Percentiles rank a stretch among this genome's conserved stretches.
Conservation (phyloP, 2,329 filamentous ascomycete genomes). For the Botrytis squamosa region DNA sequence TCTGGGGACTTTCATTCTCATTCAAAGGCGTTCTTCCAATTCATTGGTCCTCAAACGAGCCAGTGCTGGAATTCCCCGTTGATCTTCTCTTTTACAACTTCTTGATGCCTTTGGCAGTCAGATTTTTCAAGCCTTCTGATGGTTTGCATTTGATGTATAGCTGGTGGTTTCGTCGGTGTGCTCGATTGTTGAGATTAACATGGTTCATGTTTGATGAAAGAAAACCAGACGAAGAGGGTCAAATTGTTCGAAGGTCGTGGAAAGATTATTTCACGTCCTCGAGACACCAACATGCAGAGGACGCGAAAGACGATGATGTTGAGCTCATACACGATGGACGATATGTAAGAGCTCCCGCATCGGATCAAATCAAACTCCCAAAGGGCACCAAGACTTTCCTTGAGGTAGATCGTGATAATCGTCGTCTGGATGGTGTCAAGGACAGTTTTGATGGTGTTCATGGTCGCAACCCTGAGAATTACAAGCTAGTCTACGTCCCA, state of each 20-base stretch:
- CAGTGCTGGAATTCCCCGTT: slow-evolving; percentile 89
- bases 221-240: slow-evolving; percentile 76
- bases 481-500: slow-evolving; percentile 71
- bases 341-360: slow-evolving; percentile 90
- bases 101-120: slow-evolving; percentile 82
- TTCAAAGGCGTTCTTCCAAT: slow-evolving; percentile 78
- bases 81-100: slow-evolving; percentile 97
- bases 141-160: slow-evolving; percentile 81
- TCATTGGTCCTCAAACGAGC: slow-evolving; percentile 89
- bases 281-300: slow-evolving; percentile 40
- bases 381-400: slow-evolving; percentile 82
- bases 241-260: slow-evolving; percentile 61
- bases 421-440: slow-evolving; percentile 58
- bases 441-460: slow-evolving; percentile 57
- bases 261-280: slow-evolving; percentile 47
- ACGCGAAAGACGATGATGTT: slow-evolving; percentile 46
- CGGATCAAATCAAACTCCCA: slow-evolving; percentile 90
- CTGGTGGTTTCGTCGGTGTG: slow-evolving; percentile 95
- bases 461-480: slow-evolving; percentile 48
- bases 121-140: slow-evolving; percentile 81
- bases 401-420: slow-evolving; percentile 66
- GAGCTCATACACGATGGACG: slow-evolving; percentile 59
- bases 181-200: slow-evolving; percentile 74
- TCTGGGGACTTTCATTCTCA: slow-evolving; percentile 78
- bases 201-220: slow-evolving; percentile 92